Base-by-base conservation (phyloP, 257 asterid genomes). In the Fraxinus quadrangulata region DNA sequence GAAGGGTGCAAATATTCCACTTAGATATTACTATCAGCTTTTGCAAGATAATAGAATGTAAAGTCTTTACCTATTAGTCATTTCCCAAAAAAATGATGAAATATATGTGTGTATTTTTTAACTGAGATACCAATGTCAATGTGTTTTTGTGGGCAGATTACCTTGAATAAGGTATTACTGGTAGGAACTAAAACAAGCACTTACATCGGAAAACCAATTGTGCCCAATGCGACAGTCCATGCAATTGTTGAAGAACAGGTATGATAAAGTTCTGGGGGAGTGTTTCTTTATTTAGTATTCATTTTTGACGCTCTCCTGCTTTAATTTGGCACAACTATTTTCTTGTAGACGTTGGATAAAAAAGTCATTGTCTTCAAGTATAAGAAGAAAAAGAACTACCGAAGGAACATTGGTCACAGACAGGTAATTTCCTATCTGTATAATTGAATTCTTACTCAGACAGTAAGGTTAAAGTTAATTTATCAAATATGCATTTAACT, bases 221-320 rank as follows among this genome's bases (percentile, higher is more conserved):
- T 94, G 81, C 83, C 88, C 71, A 91, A 91, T 67, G 96, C 99
- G 11, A 83, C 80, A n/a, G 99, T 94, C 61, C 88, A 90, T 49
- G 99, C 99, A 19, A 82, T 92, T 78, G 99, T 94, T 47, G 99
- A 94, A 84, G 99, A 94, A 82, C 99, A 94, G 90, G 99, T 94
- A 83, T 16, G 81, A 39, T 78, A 34, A 19, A 4, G 56, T 42
- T 56, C n/a, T 40, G 69, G 6, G 34, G 3, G 2, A 24, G 23
- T 61, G 26, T 73, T 63, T 71, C 74, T 75, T 74, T 45, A n/a
- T 8, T 56, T 59, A 59, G 14, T 21, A 59, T 59, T 59, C 28
- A 7, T n/a, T n/a, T 59, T 59, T 21, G 1, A 14, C 5, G 0
- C 67, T 59, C 30, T 6, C 31, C 30, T 7, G 36, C 72, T 34